Conservation (phyloP, 768 basidiomycete species). For the Stropharia rugosoannulata region DNA sequence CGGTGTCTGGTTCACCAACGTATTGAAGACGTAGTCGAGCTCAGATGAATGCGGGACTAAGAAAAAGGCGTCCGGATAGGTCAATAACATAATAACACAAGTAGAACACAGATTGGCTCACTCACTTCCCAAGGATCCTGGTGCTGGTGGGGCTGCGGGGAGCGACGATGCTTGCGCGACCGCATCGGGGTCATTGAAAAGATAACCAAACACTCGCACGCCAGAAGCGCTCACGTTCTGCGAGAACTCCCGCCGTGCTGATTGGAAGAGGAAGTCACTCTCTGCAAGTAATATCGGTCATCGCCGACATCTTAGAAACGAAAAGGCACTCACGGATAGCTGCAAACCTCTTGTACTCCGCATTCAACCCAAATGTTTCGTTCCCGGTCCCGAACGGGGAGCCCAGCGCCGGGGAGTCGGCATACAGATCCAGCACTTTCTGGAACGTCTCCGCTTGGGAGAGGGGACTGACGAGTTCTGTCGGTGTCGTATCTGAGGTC, state of each 20-base stretch:
- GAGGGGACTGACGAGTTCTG: conserved; percentile 15
- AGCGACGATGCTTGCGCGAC: not conserved
- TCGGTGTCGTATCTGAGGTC: conserved; percentile 20
- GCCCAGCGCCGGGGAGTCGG: conserved; percentile 35
- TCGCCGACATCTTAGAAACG: conserved; percentile 4
- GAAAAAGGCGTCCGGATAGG: not conserved
- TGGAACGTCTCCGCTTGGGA: conserved; percentile 16
- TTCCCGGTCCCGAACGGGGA: conserved; percentile 43
- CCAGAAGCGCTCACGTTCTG: conserved; percentile 34
- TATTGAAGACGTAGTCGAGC: conserved; percentile 9
- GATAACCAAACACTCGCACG: conserved; percentile 34
- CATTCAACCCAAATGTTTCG: conserved; percentile 35
- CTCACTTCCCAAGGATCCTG: conserved; percentile 26
- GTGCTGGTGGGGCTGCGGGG: conserved; percentile 12
- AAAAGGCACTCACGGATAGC: conserved; percentile 21
- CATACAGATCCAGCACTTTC: conserved; percentile 33
- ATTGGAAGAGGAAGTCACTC: conserved; percentile 28
- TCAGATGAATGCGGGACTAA: conserved; percentile 10
- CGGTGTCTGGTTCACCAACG: conserved; percentile 1
- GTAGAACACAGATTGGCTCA: not conserved
- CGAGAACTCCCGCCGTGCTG: conserved; percentile 25
- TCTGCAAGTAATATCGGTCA: conserved; percentile 12
- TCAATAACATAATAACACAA: not conserved
- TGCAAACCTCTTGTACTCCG: conserved; percentile 26
- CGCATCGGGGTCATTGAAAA: conserved; percentile 32